Evolutionary conservation across 768 basidiomycete species (phyloP).

Genomic region (Pisolithus microcarpus): DNA sequence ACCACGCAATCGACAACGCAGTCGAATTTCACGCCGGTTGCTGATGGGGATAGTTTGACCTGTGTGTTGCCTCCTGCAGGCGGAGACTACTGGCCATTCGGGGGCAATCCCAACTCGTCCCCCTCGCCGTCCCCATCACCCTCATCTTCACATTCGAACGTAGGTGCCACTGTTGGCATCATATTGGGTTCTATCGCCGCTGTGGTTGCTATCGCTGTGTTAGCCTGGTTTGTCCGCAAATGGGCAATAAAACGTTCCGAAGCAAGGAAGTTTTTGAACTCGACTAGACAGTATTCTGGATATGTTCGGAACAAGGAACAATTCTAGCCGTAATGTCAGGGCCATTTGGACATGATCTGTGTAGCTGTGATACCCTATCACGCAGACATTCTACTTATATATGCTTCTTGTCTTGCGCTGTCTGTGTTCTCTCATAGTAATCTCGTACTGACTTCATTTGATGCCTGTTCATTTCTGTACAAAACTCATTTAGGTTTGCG

Average conservation of each 20-base stretch:
- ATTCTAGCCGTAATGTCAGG: neutral
- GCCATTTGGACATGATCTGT: neutral
- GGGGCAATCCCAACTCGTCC: slow-evolving; percentile 37
- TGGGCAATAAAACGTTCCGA: slow-evolving; percentile 35
- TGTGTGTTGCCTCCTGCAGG: slow-evolving; percentile 63
- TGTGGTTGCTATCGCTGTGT: slow-evolving; percentile 33
- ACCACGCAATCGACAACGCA: slow-evolving; percentile 41
- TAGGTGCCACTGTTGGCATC: slow-evolving; percentile 37
- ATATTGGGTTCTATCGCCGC: slow-evolving; percentile 46
- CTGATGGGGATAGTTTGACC: slow-evolving; percentile 50
- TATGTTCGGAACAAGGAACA: slow-evolving; percentile 11
- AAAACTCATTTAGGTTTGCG: no score
- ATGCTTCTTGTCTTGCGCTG: no score
- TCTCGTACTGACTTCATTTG: no score
- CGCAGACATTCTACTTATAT: no score
- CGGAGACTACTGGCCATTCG: slow-evolving; percentile 70
- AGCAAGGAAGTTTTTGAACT: slow-evolving; percentile 15
- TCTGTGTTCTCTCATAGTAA: neutral
- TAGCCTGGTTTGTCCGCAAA: slow-evolving; percentile 43
- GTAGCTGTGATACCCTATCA: no score
- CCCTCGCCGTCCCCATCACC: slow-evolving; percentile 8
- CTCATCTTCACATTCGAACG: slow-evolving; percentile 19
- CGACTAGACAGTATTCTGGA: slow-evolving; percentile 13
- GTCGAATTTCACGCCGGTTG: slow-evolving; percentile 42
- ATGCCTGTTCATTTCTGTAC: no score